Conservation (phyloP, 768 basidiomycete species). For the Dioszegia crocea region DNA sequence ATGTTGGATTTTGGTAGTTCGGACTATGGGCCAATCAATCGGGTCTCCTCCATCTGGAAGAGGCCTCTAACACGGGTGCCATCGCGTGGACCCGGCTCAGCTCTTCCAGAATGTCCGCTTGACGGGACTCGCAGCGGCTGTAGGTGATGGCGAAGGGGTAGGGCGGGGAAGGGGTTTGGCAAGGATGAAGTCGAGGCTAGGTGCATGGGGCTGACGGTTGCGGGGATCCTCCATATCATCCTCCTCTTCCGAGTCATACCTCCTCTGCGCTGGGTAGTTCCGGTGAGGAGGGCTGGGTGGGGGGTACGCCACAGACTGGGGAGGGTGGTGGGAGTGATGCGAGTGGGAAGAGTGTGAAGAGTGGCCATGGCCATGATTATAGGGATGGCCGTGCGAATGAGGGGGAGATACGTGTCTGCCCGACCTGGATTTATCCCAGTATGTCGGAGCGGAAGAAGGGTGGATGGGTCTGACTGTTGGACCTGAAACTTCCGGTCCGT, state of each 20-base stretch:
- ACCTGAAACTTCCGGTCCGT: not conserved
- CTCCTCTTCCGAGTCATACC: not conserved
- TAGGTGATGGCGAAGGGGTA: not conserved
- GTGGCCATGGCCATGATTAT: no score
- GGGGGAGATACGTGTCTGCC: no score
- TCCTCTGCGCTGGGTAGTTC: not conserved
- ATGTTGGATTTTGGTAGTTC: no score
- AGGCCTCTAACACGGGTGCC: no score
- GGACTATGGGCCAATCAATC: no score
- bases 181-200: constrained; percentile 4
- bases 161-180: not conserved
- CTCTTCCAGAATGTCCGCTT: constrained; percentile 2
- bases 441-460: not conserved
- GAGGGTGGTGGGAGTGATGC: no score
- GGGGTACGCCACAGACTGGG: not conserved
- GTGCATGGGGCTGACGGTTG: not conserved
- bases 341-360: no score
- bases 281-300: not conserved
- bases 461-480: not conserved
- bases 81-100: not conserved
- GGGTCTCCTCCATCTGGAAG: no score
- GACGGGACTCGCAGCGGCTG: no score
- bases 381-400: no score
- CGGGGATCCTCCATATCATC: not conserved
- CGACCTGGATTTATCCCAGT: not conserved